Evolutionary conservation across 73 alveolate species (phyloP).

Genomic region (Paramecium sonneborni): DNA sequence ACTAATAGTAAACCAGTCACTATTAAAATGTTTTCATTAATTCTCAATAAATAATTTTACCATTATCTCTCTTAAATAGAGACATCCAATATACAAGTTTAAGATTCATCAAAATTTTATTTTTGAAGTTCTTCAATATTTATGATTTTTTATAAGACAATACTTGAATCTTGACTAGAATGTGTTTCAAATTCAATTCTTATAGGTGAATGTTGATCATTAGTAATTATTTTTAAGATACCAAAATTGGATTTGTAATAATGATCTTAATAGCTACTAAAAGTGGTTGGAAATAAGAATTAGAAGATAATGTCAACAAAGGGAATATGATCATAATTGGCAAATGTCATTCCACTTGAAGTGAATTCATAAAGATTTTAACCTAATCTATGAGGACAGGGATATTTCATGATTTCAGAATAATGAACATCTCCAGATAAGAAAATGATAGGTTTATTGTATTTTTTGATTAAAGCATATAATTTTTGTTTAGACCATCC

Average conservation of each 20-base stretch:
- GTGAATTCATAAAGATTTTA: constrained; percentile 75
- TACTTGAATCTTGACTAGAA: neutral
- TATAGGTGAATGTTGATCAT: neutral
- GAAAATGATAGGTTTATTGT: constrained; percentile 69
- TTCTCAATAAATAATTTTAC: neutral
- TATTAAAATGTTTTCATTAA: neutral
- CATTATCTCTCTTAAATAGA: neutral
- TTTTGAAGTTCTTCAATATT: neutral
- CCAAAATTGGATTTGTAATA: constrained; percentile 24
- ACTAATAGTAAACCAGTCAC: neutral
- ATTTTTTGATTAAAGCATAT: constrained; percentile 59
- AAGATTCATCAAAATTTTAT: neutral
- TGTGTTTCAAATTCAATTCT: neutral
- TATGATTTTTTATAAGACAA: neutral
- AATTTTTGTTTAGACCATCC: constrained; percentile 63
- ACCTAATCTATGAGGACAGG: constrained; percentile 66
- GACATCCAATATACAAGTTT: constrained; percentile 4
- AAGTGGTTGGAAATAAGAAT: constrained; percentile 21
- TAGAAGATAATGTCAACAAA: neutral
- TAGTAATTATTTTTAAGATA: neutral
- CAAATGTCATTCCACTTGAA: constrained; percentile 81
- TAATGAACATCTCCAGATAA: constrained; percentile 87
- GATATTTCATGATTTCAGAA: constrained; percentile 68
- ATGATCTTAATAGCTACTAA: constrained; percentile 1
- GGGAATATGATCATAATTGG: constrained; percentile 56